phyloP scores from a whole-genome alignment of 495 filamentous ascomycete genomes.

The Amphirosellinia nigrospora region DNA sequence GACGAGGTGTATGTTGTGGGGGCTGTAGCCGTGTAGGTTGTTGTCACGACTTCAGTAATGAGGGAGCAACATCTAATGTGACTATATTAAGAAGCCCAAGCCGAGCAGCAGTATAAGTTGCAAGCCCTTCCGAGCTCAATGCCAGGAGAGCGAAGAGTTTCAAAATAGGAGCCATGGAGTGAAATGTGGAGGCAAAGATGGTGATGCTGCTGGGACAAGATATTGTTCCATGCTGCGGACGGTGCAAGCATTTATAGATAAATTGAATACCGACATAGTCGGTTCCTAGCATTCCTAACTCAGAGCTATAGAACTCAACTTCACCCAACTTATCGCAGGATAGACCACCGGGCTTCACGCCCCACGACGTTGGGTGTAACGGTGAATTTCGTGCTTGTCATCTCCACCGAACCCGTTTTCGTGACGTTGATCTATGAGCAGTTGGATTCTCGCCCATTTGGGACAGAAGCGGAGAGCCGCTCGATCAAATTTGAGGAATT shows the following conservation, averaged over 20 bases:
- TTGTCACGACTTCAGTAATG: conserved; percentile 24
- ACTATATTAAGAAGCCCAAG: conserved; percentile 14
- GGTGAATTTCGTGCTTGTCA: conserved; percentile 1
- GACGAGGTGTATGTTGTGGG: conserved; percentile 24
- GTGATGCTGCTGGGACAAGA: neutral
- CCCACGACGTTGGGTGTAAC: conserved; percentile 11
- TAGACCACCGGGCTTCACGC: neutral
- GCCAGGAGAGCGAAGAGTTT: conserved; percentile 6
- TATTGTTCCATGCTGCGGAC: neutral
- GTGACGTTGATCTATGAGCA: neutral
- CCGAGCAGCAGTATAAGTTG: conserved; percentile 5
- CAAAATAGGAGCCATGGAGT: neutral
- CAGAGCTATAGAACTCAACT: neutral
- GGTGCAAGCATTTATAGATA: conserved; percentile 1
- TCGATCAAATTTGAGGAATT: neutral
- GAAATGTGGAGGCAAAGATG: neutral
- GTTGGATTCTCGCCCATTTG: neutral
- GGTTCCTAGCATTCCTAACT: neutral
- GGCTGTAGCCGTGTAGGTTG: conserved; percentile 15
- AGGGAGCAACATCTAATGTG: conserved; percentile 21
- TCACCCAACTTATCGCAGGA: neutral
- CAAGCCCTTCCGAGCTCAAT: neutral
- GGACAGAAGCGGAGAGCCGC: neutral
- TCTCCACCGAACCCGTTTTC: neutral
- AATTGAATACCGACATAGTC: neutral